A percentile compares a stretch with the other conserved stretches of the same genome.
phyloP scores from a whole-genome alignment of 73 alveolate genomes.

The Tetrahymena elliotti region DNA sequence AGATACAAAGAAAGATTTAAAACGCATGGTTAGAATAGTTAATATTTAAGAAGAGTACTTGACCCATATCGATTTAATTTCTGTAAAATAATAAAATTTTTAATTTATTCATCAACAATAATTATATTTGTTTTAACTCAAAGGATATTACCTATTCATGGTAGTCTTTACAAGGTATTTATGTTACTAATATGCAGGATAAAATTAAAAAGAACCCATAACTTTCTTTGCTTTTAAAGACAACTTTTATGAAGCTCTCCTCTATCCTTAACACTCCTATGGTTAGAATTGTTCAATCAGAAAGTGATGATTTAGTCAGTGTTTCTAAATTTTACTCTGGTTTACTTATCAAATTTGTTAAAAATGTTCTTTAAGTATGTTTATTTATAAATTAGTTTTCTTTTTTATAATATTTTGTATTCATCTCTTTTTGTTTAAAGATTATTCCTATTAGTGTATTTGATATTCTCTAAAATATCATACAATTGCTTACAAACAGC shows the following conservation, averaged over 20 bases:
- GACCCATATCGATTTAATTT: slow-evolving; percentile 74
- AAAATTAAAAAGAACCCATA: slow-evolving; percentile 71
- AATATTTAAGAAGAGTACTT: slow-evolving; percentile 71
- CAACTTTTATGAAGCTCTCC: slow-evolving; percentile 86
- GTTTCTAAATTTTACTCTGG: slow-evolving; percentile 91
- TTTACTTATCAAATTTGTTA: slow-evolving; percentile 90
- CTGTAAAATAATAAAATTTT: slow-evolving; percentile 43
- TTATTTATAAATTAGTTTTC: background rate
- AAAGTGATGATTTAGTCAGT: slow-evolving; percentile 78
- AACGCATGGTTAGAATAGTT: slow-evolving; percentile 88
- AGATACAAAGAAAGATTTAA: slow-evolving; percentile 73
- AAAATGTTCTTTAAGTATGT: slow-evolving; percentile 67
- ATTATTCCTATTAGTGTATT: slow-evolving; percentile 88
- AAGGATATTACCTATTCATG: slow-evolving; percentile 81
- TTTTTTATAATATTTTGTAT: background rate
- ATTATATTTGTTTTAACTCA: too few relatives aligned
- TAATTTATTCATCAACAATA: too few relatives aligned
- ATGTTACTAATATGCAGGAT: slow-evolving; percentile 61
- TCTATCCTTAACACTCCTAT: slow-evolving; percentile 87
- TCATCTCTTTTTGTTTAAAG: background rate
- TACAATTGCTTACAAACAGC: slow-evolving; percentile 60
- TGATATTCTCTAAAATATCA: slow-evolving; percentile 66
- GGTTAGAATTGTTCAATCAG: slow-evolving; percentile 82
- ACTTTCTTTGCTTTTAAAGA: slow-evolving; percentile 72
- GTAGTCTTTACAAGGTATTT: slow-evolving; percentile 72